Percentiles rank a stretch among this genome's conserved stretches.
These are phyloP conservation scores for Trichosporon sp. DNA, from an alignment of 1,284 basidiomycete genomes.

Conservation along the genomic window DNA sequence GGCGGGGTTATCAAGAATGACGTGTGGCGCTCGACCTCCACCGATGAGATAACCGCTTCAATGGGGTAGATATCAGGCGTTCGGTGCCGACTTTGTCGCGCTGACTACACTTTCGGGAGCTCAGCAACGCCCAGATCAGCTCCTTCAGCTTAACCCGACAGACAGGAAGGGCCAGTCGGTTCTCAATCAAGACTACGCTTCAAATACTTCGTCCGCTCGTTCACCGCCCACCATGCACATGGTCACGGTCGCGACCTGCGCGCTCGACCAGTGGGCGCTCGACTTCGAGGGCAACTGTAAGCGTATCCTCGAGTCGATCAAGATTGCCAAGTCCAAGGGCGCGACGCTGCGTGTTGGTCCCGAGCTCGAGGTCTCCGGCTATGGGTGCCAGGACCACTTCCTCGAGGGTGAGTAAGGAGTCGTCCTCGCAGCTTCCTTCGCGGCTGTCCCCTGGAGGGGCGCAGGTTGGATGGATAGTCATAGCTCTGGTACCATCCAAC, in stretches of 20 bases:
- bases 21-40: conserved; percentile 21
- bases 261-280: conserved; percentile 93
- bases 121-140: background rate
- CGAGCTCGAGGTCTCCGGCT: conserved; percentile 96
- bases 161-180: background rate
- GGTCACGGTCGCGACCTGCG: conserved; percentile 77
- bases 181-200: background rate
- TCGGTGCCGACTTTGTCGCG: background rate
- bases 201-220: background rate
- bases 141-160: background rate
- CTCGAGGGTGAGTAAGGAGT: conserved; percentile 50
- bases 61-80: conserved; percentile 17
- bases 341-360: conserved; percentile 94
- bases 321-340: conserved; percentile 81
- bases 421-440: no score
- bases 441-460: no score
- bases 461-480: no score
- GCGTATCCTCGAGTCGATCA: conserved; percentile 86
- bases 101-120: background rate
- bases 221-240: conserved; percentile 50
- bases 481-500: no score
- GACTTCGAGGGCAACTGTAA: conserved; percentile 93
- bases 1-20: conserved; percentile 20
- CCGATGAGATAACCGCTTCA: background rate
- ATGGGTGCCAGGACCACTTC: conserved; percentile 91